A percentile compares a stretch with the other conserved stretches of the same genome.
phyloP scores from a whole-genome alignment of 2,329 filamentous ascomycete genomes.

The Aphanocladium album region DNA sequence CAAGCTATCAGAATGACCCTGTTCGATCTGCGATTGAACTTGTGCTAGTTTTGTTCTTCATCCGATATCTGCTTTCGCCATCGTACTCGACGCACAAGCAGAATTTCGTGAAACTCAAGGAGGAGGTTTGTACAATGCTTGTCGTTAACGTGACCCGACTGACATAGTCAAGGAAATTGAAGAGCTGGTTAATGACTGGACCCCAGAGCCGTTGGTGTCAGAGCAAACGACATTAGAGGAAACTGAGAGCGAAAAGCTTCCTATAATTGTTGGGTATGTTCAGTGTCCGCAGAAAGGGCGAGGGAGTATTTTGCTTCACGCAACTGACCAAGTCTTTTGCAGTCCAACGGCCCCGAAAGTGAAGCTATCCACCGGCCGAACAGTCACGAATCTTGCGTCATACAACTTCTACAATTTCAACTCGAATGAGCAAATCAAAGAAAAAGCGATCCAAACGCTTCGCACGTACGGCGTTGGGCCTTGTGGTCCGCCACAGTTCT shows the following conservation, averaged over 20 bases:
- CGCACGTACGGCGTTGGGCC: conserved; percentile 95
- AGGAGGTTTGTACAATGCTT: conserved; percentile 49
- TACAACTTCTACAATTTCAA: conserved; percentile 99
- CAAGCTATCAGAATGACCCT: conserved; percentile 96
- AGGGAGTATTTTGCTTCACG: not conserved
- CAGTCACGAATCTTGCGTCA: conserved; percentile 86
- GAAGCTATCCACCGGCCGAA: conserved; percentile 82
- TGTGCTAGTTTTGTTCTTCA: conserved; percentile 89
- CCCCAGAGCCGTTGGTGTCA: conserved; percentile 82
- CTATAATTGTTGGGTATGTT: conserved; percentile 77
- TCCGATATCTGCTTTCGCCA: conserved; percentile 85
- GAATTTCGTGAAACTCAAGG: conserved; percentile 81
- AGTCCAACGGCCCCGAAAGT: conserved; percentile 87
- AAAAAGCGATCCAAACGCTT: conserved; percentile 89
- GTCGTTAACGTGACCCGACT: conserved; percentile 21
- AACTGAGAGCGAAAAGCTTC: conserved; percentile 75
- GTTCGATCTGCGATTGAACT: conserved; percentile 90
- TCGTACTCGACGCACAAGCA: conserved; percentile 89
- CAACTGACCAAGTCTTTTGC: conserved; percentile 12
- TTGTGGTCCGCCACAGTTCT: conserved; percentile 95
- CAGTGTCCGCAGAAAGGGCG: not conserved
- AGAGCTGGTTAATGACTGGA: conserved; percentile 94
- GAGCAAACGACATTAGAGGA: conserved; percentile 70
- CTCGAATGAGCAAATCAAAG: conserved; percentile 84
- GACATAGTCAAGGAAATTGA: conserved; percentile 69